phyloP scores from a whole-genome alignment of 176 grass and related monocot genomes.

The Eremochloa ophiuroides region DNA sequence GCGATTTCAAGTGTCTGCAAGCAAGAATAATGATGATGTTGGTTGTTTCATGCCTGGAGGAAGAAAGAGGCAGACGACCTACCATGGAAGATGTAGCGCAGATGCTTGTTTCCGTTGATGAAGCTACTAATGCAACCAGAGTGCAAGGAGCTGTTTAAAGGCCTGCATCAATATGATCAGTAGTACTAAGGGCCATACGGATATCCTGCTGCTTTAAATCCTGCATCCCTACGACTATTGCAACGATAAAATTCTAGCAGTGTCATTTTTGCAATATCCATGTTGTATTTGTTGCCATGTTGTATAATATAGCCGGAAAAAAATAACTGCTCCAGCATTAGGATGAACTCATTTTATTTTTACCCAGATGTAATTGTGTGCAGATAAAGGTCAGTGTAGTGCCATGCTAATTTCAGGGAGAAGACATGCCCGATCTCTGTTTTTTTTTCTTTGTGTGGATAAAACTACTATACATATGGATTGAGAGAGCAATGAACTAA shows the following conservation, averaged over 20 bases:
- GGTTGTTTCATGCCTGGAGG: constrained; percentile 28
- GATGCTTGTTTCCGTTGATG: constrained; percentile 30
- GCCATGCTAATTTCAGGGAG: neutral
- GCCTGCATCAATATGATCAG: neutral
- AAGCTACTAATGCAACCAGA: neutral
- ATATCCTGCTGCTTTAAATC: neutral
- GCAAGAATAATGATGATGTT: constrained; percentile 29
- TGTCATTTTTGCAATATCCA: neutral
- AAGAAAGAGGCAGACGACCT: constrained; percentile 33
- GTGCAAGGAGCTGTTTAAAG: neutral
- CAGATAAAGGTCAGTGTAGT: neutral
- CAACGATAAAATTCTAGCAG: neutral
- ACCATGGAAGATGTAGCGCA: constrained; percentile 24
- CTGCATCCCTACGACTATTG: neutral
- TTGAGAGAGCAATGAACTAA: neutral
- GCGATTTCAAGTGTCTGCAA: constrained; percentile 8
- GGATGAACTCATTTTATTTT: neutral
- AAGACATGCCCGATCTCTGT: no score
- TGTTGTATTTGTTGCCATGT: neutral
- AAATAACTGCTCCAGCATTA: neutral
- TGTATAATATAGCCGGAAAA: neutral
- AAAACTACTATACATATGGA: neutral
- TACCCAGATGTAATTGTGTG: neutral
- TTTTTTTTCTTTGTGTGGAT: neutral
- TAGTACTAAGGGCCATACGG: no score